A percentile compares a stretch with the other conserved stretches of the same genome.
Evolutionary conservation across 345 rosid species (phyloP).

Genomic region (Microthlaspi erraticum): DNA sequence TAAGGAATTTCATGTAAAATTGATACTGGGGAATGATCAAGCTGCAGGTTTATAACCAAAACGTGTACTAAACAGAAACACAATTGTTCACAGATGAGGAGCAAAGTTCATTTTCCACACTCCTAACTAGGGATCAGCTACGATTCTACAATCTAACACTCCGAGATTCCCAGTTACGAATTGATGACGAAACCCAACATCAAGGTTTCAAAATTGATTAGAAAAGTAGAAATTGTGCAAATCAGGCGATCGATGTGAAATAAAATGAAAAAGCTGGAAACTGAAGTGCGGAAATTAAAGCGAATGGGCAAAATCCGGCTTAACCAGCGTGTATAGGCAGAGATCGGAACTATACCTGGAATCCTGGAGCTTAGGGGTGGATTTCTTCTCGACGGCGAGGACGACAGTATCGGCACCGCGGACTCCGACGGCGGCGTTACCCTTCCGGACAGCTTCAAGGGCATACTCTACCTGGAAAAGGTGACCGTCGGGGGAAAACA

Average conservation of each 20-base stretch:
- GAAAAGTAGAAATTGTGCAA: background rate
- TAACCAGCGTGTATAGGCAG: background rate
- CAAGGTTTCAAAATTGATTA: background rate
- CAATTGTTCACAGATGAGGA: background rate
- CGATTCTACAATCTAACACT: slow-evolving; percentile 26
- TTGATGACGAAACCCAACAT: background rate
- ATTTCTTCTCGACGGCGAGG: slow-evolving; percentile 96
- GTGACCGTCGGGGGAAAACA: slow-evolving; percentile 85
- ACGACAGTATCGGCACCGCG: slow-evolving; percentile 89
- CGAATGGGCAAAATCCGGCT: background rate
- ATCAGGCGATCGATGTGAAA: slow-evolving; percentile 22
- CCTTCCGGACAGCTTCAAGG: slow-evolving; percentile 96
- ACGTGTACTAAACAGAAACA: background rate
- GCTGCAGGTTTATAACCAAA: background rate
- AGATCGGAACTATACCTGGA: slow-evolving; percentile 58
- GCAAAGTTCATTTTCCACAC: background rate
- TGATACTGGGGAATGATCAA: background rate
- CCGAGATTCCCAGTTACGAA: background rate
- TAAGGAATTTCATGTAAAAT: background rate
- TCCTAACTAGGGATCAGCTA: slow-evolving; percentile 20
- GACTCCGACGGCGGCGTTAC: slow-evolving; percentile 98
- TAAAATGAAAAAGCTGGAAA: background rate
- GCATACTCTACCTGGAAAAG: slow-evolving; percentile 97
- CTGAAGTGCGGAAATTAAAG: background rate
- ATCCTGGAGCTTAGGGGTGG: slow-evolving; percentile 94